Evolutionary conservation across 2,329 filamentous ascomycete species (phyloP), one percentile per base, ranked within the genome.

Genomic region (Colletotrichum sp.): DNA sequence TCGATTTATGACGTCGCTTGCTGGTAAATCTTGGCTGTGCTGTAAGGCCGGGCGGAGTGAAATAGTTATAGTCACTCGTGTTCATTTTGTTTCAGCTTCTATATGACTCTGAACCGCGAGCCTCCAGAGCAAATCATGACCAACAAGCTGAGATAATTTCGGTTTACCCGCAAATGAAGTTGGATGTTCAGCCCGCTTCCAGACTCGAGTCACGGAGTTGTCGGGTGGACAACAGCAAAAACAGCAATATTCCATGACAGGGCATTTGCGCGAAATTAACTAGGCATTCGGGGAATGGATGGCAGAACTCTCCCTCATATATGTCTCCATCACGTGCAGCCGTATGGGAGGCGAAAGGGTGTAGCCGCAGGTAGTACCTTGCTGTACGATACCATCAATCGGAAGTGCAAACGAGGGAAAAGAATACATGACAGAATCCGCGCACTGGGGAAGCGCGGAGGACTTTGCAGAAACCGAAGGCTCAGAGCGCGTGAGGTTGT

Each of bases 1-100:
- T 8, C n/a, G n/a, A 21, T 21, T 21, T 21, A 52, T 21, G 44
- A 49, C 39, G 18, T 49, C 39, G 18, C 18, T 49, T 49, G 18
- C 39, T 2, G 9, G 18, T 18, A 49, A 52, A 21, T 52, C 6
- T 52, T 21, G 10, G 44, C n/a, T 52, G n/a, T 52, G n/a, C n/a
- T 52, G 44, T n/a, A 16, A 49, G 10, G 18, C 8, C 39, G 9
- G 9, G 18, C 9, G 5, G 1, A 12, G 39, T 49, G 1, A 49
- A n/a, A 6, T 1, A 1, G 18, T 10, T n/a, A 5, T 12, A n/a
- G 39, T n/a, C 55, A 21, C 55, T 59, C 24, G 85, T 85, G 6
- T 86, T 84, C 21, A 84, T 84, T 30, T 18, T 16, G 7, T 59
- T 21, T 13, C 16, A 18, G 55, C 26, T 30, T 26, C 21, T 3